phyloP scores from a whole-genome alignment of 2,329 filamentous ascomycete genomes.

The Lasiodiplodia theobromae region DNA sequence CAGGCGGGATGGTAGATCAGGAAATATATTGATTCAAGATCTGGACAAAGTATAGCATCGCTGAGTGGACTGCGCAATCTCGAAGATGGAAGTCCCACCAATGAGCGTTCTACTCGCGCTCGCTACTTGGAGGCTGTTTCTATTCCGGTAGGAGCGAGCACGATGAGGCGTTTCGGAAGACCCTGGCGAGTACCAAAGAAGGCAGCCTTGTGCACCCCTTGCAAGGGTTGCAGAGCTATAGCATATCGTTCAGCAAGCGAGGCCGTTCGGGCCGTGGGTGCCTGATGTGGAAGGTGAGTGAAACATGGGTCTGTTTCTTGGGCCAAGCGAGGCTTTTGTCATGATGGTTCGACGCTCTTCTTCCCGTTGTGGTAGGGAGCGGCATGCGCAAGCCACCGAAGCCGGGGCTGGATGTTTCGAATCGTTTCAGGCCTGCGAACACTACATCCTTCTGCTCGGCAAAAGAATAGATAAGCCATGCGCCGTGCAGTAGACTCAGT shows the following conservation, averaged over 20 bases:
- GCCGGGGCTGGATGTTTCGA: neutral
- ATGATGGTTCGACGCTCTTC: neutral
- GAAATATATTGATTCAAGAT: neutral
- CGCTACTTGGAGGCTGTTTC: neutral
- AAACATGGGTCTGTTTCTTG: constrained; percentile 1
- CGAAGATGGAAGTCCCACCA: constrained; percentile 16
- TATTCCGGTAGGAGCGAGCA: neutral
- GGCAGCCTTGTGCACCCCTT: neutral
- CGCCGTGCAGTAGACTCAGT: neutral
- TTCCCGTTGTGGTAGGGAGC: constrained; percentile 7
- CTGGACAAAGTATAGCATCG: neutral
- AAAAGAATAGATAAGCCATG: neutral
- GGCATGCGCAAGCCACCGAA: neutral
- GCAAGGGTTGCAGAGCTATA: neutral
- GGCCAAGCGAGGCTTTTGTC: neutral
- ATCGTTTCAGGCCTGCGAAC: constrained; percentile 7
- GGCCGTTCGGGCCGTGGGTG: constrained; percentile 3
- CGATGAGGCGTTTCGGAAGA: neutral
- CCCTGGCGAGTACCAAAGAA: neutral
- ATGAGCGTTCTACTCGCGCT: neutral
- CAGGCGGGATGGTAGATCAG: neutral
- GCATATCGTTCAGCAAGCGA: neutral
- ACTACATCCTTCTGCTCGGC: neutral
- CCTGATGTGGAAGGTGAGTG: constrained; percentile 16
- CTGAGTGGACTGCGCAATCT: constrained; percentile 10